Evolutionary conservation across 306 rosid species (phyloP).

Genomic region (Lablab purpureus): DNA sequence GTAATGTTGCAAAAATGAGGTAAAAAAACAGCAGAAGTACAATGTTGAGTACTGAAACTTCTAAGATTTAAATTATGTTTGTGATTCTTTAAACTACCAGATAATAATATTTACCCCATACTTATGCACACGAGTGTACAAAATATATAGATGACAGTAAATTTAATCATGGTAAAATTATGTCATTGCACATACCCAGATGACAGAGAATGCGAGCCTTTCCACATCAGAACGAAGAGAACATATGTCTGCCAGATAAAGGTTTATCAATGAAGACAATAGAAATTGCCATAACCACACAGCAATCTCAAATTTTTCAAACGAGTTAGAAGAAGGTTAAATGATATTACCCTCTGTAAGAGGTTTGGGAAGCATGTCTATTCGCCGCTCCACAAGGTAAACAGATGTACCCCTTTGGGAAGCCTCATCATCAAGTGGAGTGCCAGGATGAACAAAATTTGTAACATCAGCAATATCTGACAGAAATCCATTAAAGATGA

Average conservation of each 20-base stretch:
- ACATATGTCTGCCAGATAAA: conserved; percentile 78
- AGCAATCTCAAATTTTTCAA: neutral
- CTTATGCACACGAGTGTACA: conserved; percentile 17
- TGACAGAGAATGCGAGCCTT: conserved; percentile 94
- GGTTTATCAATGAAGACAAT: conserved; percentile 37
- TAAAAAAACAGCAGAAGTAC: neutral
- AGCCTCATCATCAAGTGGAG: conserved; percentile 95
- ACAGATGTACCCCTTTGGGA: conserved; percentile 97
- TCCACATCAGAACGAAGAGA: conserved; percentile 99
- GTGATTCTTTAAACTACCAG: neutral
- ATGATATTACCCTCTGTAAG: conserved; percentile 82
- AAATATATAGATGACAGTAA: neutral
- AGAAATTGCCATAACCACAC: conserved; percentile 19
- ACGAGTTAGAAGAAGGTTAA: conserved; percentile 21
- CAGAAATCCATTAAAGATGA: conserved; percentile 61
- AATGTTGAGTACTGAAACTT: conserved; percentile 4
- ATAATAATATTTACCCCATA: neutral
- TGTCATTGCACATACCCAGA: conserved; percentile 74
- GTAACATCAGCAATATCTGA: conserved; percentile 99
- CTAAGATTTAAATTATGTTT: conserved; percentile 9
- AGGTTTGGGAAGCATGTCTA: conserved; percentile 99
- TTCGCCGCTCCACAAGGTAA: conserved; percentile 95
- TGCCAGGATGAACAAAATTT: conserved; percentile 87
- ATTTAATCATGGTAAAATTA: conserved; percentile 29
- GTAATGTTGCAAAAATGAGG: conserved; percentile 3